These are phyloP conservation scores for Chenopodium album DNA, from an alignment of 148 eudicot genomes.

Conservation along the genomic window DNA sequence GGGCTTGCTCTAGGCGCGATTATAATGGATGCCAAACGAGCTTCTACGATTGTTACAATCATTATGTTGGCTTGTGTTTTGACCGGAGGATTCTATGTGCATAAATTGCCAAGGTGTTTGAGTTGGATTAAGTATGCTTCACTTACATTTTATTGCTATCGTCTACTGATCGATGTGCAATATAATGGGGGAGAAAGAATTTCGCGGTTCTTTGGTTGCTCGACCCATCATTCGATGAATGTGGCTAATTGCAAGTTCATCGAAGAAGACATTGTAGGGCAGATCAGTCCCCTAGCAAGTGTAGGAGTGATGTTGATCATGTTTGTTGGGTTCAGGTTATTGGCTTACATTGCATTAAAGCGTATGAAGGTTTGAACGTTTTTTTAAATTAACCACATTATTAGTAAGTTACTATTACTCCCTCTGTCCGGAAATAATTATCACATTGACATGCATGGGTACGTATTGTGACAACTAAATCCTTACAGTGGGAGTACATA, in stretches of 20 bases:
- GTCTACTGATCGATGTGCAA: slow-evolving; percentile 73
- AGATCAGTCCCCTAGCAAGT: slow-evolving; percentile 50
- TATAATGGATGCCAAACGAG: slow-evolving; percentile 91
- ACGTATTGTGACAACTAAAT: neutral
- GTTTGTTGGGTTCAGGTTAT: slow-evolving; percentile 64
- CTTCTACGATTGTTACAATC: slow-evolving; percentile 76
- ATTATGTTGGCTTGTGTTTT: slow-evolving; percentile 82
- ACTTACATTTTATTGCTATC: slow-evolving; percentile 56
- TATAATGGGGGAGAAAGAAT: slow-evolving; percentile 63
- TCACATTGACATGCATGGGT: neutral
- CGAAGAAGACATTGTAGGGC: slow-evolving; percentile 68
- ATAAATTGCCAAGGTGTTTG: slow-evolving; percentile 61
- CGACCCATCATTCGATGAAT: slow-evolving; percentile 18
- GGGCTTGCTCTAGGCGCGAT: slow-evolving; percentile 82
- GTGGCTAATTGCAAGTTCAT: slow-evolving; percentile 55
- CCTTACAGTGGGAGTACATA: neutral
- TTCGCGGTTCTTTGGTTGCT: slow-evolving; percentile 49
- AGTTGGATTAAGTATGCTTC: slow-evolving; percentile 79
- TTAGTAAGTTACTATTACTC: neutral
- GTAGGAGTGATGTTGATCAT: slow-evolving; percentile 46
- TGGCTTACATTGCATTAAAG: slow-evolving; percentile 67
- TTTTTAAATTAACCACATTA: neutral
- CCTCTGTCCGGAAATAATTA: neutral
- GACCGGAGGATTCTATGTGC: slow-evolving; percentile 91
- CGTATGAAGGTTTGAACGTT: slow-evolving; percentile 39